Evolutionary conservation across 805 yeast species (phyloP), one percentile per base, ranked within the genome.

Genomic region (Schwanniomyces pseudopolymorphus): DNA sequence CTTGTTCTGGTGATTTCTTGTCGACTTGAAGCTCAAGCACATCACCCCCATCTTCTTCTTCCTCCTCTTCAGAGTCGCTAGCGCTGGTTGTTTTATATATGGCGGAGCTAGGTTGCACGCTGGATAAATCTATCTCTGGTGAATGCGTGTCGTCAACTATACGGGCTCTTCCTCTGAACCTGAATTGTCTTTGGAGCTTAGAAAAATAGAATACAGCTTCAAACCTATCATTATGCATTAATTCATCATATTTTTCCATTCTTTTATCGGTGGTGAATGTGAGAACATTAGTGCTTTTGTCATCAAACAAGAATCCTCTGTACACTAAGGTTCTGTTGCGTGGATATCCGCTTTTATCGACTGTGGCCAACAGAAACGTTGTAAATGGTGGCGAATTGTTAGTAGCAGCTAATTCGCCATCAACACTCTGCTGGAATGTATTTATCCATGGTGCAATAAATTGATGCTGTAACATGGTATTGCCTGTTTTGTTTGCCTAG

Each of bases 401-500:
- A 27, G 46, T 55, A 31, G 60, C 59, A 3, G 57, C 47, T 27
- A 57, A 50, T 48, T 80, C 84, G 27, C 77, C 67, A 19, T 75
- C 72, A 19, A 82, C 58, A 10, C 87, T 80, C 47, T 75, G 74
- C 25, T 71, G 69, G 54, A 87, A 83, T 9, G 78, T 59, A 8
- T 92, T 88, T 56, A 82, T 84, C 95, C 95, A 87, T 3, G 90
- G 87, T 24, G 89, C 91, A 77, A 60, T 66, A 47, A 56, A 61
- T 40, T 64, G 67, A 39, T 57, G 50, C 39, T 60, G 65, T 37
- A 61, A 51, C 71, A 66, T 66, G 19, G 20, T 33, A 17, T 17
- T 7, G 8, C 9, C 8, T 31, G 5, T 31, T 31, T 16, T 16
- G 8, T 14, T 2, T 31, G 20, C 20, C 17, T 7, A 20, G 16